These are phyloP conservation scores for Penicillium macrosclerotiorum DNA, from an alignment of 495 filamentous ascomycete species.

Conservation along the genomic window DNA sequence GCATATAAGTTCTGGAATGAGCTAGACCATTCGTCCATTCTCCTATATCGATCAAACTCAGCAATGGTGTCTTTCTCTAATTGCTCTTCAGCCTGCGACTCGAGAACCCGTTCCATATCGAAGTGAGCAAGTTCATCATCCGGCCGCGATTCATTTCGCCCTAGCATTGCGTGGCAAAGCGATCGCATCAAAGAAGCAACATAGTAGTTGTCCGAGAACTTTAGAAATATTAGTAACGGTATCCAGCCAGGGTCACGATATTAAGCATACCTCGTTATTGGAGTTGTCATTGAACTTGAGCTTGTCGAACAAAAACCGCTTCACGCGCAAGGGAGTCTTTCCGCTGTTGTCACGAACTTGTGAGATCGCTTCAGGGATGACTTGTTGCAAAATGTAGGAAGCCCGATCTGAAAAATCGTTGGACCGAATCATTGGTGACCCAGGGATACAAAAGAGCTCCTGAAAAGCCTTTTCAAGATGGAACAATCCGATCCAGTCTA, in stretches of 20 bases:
- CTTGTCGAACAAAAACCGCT: constrained; percentile 80
- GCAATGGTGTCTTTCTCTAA: constrained; percentile 71
- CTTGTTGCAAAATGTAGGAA: constrained; percentile 76
- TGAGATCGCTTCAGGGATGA: constrained; percentile 76
- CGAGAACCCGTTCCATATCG: constrained; percentile 46
- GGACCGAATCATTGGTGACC: constrained; percentile 69
- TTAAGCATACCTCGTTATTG: constrained; percentile 61
- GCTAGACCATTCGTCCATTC: constrained; percentile 90
- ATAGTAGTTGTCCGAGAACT: constrained; percentile 84
- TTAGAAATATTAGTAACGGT: constrained; percentile 17
- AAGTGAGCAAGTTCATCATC: constrained; percentile 44
- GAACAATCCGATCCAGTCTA: constrained; percentile 75
- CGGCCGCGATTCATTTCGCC: constrained; percentile 38
- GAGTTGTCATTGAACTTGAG: constrained; percentile 91
- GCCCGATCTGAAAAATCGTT: constrained; percentile 89
- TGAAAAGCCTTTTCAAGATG: constrained; percentile 84
- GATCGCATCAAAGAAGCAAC: constrained; percentile 77
- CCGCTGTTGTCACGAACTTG: constrained; percentile 72
- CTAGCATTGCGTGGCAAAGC: constrained; percentile 72
- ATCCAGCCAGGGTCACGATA: neutral
- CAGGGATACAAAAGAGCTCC: constrained; percentile 79
- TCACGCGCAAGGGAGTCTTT: constrained; percentile 70
- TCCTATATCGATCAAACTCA: constrained; percentile 84
- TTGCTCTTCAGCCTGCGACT: constrained; percentile 57
- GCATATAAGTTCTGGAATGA: constrained; percentile 93